A percentile compares a stretch with the other conserved stretches of the same genome.
These are phyloP conservation scores for Thalassiosira allenii DNA, from an alignment of 352 stramenopile species.

Conservation along the genomic window DNA sequence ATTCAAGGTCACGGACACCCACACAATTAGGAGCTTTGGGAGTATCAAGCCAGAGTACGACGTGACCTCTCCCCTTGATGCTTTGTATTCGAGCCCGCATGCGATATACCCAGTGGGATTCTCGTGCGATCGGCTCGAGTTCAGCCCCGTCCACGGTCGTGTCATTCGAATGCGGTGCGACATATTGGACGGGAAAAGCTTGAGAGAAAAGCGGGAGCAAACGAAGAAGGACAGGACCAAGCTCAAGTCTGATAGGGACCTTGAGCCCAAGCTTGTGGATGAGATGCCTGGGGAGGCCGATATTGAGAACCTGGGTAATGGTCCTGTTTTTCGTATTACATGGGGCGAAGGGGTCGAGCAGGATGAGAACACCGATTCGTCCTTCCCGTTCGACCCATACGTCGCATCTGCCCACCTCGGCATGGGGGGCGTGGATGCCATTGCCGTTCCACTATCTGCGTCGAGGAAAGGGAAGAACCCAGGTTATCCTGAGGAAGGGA, in stretches of 20 bases:
- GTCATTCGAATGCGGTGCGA: constrained; percentile 83
- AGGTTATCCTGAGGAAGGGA: constrained; percentile 66
- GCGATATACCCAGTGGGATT: constrained; percentile 84
- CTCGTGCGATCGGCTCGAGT: constrained; percentile 85
- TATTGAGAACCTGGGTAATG: constrained; percentile 45
- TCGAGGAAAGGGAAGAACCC: constrained; percentile 29
- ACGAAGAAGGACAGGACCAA: constrained; percentile 7
- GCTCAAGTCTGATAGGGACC: constrained; percentile 2
- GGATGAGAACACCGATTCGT: constrained; percentile 54
- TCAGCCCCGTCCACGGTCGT: constrained; percentile 81
- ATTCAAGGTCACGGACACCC: constrained; percentile 51
- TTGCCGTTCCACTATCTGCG: constrained; percentile 44
- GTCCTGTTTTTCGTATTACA: constrained; percentile 85
- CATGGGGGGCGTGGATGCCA: constrained; percentile 38
- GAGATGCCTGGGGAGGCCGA: constrained; percentile 11
- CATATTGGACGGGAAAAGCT: constrained; percentile 76
- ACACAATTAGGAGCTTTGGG: constrained; percentile 77
- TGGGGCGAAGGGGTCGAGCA: constrained; percentile 85
- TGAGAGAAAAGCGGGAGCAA: constrained; percentile 48
- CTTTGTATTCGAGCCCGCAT: constrained; percentile 65
- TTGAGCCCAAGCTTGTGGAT: constrained; percentile 25
- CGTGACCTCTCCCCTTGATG: constrained; percentile 28
- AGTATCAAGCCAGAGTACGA: constrained; percentile 61
- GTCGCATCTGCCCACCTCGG: constrained; percentile 56
- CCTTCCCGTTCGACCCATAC: constrained; percentile 78